Conservation (phyloP, 352 stramenopile species). For the Globisporangium echinulatum region DNA sequence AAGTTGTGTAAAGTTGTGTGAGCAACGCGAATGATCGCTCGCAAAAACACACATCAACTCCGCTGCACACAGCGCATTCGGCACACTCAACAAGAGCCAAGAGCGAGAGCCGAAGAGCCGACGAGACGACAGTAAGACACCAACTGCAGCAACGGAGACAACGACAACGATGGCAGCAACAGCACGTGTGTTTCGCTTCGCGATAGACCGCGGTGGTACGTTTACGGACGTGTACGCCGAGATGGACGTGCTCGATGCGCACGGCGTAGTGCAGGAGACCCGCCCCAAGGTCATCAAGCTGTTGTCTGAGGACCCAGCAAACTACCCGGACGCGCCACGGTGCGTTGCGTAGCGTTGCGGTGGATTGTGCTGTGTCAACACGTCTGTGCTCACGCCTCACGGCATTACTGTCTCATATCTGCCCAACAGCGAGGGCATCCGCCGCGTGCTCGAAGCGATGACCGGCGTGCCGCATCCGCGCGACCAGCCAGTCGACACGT, state of each 20-base stretch:
- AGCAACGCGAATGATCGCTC: no score
- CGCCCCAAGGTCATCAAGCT: conserved; percentile 92
- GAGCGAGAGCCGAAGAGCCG: no score
- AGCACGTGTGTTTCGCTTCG: conserved; percentile 88
- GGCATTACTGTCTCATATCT: conserved; percentile 7
- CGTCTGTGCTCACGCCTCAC: not conserved
- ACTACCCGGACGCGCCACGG: conserved; percentile 97
- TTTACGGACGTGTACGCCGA: conserved; percentile 98
- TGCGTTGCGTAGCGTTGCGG: conserved; percentile 12
- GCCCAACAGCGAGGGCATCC: conserved; percentile 81
- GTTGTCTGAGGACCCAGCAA: conserved; percentile 95
- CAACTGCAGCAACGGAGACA: no score
- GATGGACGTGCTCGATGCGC: conserved; percentile 76
- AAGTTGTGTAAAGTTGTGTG: no score
- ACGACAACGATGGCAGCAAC: no score
- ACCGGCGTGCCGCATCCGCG: conserved; percentile 82
- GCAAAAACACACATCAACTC: no score
- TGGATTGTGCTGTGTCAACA: not conserved
- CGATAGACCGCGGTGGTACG: conserved; percentile 96
- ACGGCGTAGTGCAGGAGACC: conserved; percentile 38
- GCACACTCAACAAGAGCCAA: no score
- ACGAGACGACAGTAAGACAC: no score
- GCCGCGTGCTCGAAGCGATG: conserved; percentile 93
- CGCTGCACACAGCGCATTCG: no score
- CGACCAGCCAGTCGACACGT: conserved; percentile 81